Conservation (phyloP, 2,329 filamentous ascomycete species). For the Ambrosiella xylebori region DNA sequence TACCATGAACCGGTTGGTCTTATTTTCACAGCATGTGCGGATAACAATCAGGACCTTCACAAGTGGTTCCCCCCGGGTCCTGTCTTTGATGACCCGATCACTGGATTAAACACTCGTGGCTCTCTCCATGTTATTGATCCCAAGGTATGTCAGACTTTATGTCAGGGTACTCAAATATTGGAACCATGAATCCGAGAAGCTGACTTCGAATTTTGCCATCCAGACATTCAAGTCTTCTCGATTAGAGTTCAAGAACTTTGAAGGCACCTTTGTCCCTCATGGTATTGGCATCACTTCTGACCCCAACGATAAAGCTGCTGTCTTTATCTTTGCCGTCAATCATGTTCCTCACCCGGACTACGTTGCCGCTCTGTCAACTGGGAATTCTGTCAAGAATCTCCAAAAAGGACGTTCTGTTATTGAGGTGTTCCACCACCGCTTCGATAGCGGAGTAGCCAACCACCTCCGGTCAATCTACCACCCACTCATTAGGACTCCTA, state of each 20-base stretch:
- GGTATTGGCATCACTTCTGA: constrained; percentile 43
- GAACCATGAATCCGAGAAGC: no score
- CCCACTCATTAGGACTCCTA: constrained; percentile 37
- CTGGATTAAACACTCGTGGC: constrained; percentile 22
- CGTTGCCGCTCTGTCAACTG: constrained; percentile 12
- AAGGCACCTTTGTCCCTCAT: constrained; percentile 37
- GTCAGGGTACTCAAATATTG: not conserved
- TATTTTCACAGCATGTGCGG: constrained; percentile 41
- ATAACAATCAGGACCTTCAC: constrained; percentile 23
- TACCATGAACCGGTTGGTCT: constrained; percentile 29
- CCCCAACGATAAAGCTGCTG: constrained; percentile 23
- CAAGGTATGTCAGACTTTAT: constrained; percentile 22
- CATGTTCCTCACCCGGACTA: constrained; percentile 34
- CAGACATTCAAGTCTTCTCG: constrained; percentile 29
- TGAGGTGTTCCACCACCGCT: constrained; percentile 38
- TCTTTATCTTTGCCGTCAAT: constrained; percentile 45
- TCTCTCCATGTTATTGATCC: constrained; percentile 37
- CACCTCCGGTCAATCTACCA: constrained; percentile 37
- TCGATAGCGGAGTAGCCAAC: constrained; percentile 24
- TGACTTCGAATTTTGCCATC: no score
- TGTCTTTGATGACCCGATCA: constrained; percentile 24
- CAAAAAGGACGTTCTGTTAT: constrained; percentile 33
- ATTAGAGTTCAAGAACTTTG: constrained; percentile 33
- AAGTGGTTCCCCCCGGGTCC: constrained; percentile 35
- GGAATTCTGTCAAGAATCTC: not conserved